These are phyloP conservation scores for Xylariaceae sp. DNA, from an alignment of 2,329 filamentous ascomycete species.

Conservation along the genomic window DNA sequence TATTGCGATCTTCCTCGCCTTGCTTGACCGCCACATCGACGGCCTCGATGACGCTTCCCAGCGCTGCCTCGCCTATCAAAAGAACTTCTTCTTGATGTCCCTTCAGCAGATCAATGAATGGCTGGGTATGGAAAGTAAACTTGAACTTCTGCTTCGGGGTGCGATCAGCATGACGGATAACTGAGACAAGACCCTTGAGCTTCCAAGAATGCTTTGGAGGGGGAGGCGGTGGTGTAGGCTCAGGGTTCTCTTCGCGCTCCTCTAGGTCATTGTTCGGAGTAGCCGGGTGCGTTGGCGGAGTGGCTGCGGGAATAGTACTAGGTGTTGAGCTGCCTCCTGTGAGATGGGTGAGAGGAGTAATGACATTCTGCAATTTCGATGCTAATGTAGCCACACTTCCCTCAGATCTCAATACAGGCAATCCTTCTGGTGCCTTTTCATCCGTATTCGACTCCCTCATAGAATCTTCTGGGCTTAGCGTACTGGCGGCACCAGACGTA, in stretches of 20 bases:
- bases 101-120: slow-evolving; percentile 90
- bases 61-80: slow-evolving; percentile 82
- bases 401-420: slow-evolving; percentile 25
- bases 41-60: slow-evolving; percentile 83
- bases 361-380: slow-evolving; percentile 34
- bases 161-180: slow-evolving; percentile 92
- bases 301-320: slow-evolving; percentile 34
- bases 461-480: slow-evolving; percentile 20
- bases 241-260: slow-evolving; percentile 26
- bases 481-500: slow-evolving; percentile 16
- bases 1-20: slow-evolving; percentile 76
- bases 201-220: slow-evolving; percentile 93
- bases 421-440: slow-evolving; percentile 19
- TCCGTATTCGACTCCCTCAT: slow-evolving; percentile 20
- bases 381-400: slow-evolving; percentile 23
- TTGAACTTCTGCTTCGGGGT: slow-evolving; percentile 99
- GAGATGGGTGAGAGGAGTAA: slow-evolving; percentile 32
- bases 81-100: slow-evolving; percentile 96
- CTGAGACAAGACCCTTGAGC: slow-evolving; percentile 93
- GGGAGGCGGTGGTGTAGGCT: slow-evolving; percentile 57
- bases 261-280: slow-evolving; percentile 35
- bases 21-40: slow-evolving; percentile 75
- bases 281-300: slow-evolving; percentile 35
- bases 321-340: slow-evolving; percentile 31
- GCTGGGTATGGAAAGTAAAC: slow-evolving; percentile 95